Conservation (phyloP, 2,329 filamentous ascomycete genomes). For the Aspergillus tubingensis region DNA sequence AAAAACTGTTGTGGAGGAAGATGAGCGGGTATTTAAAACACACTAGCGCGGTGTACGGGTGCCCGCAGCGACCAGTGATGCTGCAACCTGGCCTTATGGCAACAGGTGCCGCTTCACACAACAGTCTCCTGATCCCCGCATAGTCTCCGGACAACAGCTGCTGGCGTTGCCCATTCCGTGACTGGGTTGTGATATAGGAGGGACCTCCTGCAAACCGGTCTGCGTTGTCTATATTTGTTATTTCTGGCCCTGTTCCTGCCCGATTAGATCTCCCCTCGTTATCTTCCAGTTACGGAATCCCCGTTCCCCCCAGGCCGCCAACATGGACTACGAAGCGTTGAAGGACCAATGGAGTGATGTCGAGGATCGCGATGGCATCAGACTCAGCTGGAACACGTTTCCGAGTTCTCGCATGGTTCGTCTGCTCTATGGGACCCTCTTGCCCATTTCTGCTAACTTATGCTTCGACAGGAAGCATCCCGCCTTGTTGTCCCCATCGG, state of each 20-base stretch:
- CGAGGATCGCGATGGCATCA: constrained; percentile 93
- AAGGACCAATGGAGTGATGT: constrained; percentile 97
- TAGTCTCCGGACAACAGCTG: constrained; percentile 32
- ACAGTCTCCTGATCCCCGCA: constrained; percentile 34
- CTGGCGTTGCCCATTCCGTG: constrained; percentile 32
- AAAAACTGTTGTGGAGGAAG: constrained; percentile 31
- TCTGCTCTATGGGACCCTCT: constrained; percentile 17
- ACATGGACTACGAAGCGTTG: constrained; percentile 87
- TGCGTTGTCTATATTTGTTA: constrained; percentile 24
- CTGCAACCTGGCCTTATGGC: constrained; percentile 51
- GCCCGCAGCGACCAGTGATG: constrained; percentile 36
- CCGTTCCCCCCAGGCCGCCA: constrained; percentile 30
- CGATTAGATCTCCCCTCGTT: constrained; percentile 24
- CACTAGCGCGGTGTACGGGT: constrained; percentile 34
- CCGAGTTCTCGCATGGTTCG: constrained; percentile 94
- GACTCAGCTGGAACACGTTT: constrained; percentile 98
- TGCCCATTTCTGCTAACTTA: constrained; percentile 30
- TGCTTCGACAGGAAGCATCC: constrained; percentile 73
- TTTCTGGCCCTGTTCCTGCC: constrained; percentile 19
- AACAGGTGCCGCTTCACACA: constrained; percentile 37
- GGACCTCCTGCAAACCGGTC: constrained; percentile 21
- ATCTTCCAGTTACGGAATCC: constrained; percentile 28
- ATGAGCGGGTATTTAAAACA: constrained; percentile 29
- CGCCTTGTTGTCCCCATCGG: constrained; percentile 94
- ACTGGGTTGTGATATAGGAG: constrained; percentile 36